Base-by-base conservation (phyloP, 2,329 filamentous ascomycete species). In the Hypocreales sp. region DNA sequence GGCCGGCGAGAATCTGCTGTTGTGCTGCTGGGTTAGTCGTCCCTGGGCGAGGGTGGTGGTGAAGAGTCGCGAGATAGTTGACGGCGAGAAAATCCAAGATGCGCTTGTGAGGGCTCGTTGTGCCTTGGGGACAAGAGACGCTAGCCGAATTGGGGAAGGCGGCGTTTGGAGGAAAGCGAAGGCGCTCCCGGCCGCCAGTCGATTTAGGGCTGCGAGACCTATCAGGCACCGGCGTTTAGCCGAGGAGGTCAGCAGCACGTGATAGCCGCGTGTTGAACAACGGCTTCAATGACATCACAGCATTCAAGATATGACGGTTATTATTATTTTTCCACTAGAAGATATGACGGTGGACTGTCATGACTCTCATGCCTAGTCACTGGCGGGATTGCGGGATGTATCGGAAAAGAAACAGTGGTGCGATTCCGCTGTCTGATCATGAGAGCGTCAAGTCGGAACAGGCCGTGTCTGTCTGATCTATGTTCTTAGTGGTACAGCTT, bases 11-110 rank as follows among this genome's bases (percentile, higher is more conserved):
- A 48, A 52, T 53, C 42, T 51, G 46, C 37, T 51, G 39, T 41
- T 53, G 50, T 50, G 46, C 40, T 52, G 50, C 46, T 53, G 50
- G 46, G 51, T 55, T 56, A 55, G 53, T 56, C 44, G 47, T 47
- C 46, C 48, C 48, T 46, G 39, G 44, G 38, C 40, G 39, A 46
- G 38, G 38, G 28, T 35, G 24, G 45, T 42, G 50, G 46, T 52
- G 46, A 41, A 44, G 43, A 48, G 50, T 56, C 51, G 53, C 53
- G 50, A 54, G 47, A 40, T 47, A 42, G 39, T 42, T 44, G 46
- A 42, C 40, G 37, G 43, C 47, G 45, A 53, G 39, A 56, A 56
- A 56, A 51, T 51, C 48, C 47, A 48, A 49, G 46, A 48, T 39
- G 46, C 44, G 44, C 47, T 44, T 37, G 45, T 46, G 43, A 42